phyloP scores from a whole-genome alignment of 1,139 yeast species.

The Debaryomycetaceae sp. region DNA sequence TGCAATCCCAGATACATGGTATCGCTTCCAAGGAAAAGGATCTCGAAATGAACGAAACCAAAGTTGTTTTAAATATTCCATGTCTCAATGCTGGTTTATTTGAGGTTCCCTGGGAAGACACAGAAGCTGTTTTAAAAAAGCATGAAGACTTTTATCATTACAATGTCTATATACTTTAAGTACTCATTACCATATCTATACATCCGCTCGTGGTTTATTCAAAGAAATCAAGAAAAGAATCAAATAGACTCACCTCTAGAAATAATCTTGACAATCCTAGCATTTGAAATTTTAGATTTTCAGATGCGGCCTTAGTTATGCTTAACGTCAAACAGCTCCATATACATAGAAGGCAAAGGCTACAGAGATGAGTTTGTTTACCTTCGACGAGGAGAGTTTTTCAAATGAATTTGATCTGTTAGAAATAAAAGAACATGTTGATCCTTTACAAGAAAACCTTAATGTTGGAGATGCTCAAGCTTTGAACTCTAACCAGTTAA shows the following conservation, averaged over 20 bases:
- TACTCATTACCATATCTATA: too few relatives aligned
- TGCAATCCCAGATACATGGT: constrained; percentile 33
- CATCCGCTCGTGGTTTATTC: too few relatives aligned
- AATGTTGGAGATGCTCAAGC: constrained; percentile 6
- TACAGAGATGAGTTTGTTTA: constrained; percentile 15
- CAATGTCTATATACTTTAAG: constrained; percentile 34
- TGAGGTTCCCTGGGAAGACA: constrained; percentile 72
- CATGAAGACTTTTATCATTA: constrained; percentile 23
- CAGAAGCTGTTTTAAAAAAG: constrained; percentile 48
- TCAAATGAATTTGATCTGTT: constrained; percentile 7
- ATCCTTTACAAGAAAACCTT: constrained; percentile 1
- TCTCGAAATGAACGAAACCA: constrained; percentile 9
- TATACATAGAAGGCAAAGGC: too few relatives aligned
- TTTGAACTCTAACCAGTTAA: neutral
- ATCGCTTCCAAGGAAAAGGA: constrained; percentile 10
- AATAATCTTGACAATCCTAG: too few relatives aligned
- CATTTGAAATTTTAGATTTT: too few relatives aligned
- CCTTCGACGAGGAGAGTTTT: constrained; percentile 21
- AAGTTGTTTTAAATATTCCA: constrained; percentile 56
- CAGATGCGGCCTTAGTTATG: too few relatives aligned
- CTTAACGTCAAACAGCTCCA: too few relatives aligned
- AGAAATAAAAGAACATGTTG: constrained; percentile 1
- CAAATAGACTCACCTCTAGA: too few relatives aligned
- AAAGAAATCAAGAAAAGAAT: too few relatives aligned
- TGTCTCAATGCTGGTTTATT: constrained; percentile 78